Conservation (phyloP, 176 grass and related monocot species). For the Cymbopogon citratus region DNA sequence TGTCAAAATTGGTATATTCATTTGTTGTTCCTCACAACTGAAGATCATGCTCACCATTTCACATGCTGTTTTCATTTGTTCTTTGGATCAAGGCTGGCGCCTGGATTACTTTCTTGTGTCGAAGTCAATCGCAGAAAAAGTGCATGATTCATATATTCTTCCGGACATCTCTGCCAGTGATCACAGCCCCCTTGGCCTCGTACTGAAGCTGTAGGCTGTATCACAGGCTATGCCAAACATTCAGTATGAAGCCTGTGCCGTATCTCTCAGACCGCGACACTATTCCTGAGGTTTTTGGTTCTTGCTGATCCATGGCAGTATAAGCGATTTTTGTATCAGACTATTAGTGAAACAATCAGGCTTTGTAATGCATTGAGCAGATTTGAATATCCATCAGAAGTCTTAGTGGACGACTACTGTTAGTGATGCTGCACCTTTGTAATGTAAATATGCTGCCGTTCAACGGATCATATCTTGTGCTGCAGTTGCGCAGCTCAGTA, state of each 20-base stretch:
- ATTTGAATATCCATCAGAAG: neutral
- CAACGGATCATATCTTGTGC: neutral
- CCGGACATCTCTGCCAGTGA: conserved; percentile 56
- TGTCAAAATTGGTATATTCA: neutral
- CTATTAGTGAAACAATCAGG: neutral
- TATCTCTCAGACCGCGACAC: neutral
- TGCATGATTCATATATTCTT: conserved; percentile 59
- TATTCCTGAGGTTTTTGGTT: neutral
- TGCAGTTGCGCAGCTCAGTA: neutral
- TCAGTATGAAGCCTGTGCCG: neutral
- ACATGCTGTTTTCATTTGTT: neutral
- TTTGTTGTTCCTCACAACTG: neutral
- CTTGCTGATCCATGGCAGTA: neutral
- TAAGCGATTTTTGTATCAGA: neutral
- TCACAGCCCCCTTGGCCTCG: conserved; percentile 59
- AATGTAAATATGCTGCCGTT: neutral
- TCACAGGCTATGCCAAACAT: neutral
- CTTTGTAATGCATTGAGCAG: neutral
- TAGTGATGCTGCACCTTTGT: neutral
- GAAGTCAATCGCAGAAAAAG: conserved; percentile 31
- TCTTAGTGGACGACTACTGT: neutral
- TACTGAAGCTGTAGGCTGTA: conserved; percentile 44
- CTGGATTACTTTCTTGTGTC: conserved; percentile 72
- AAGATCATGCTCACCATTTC: neutral
- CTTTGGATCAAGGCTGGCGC: conserved; percentile 45